Evolutionary conservation across 441 rosid genomes (phyloP).

Genomic region (Daphne laureola): DNA sequence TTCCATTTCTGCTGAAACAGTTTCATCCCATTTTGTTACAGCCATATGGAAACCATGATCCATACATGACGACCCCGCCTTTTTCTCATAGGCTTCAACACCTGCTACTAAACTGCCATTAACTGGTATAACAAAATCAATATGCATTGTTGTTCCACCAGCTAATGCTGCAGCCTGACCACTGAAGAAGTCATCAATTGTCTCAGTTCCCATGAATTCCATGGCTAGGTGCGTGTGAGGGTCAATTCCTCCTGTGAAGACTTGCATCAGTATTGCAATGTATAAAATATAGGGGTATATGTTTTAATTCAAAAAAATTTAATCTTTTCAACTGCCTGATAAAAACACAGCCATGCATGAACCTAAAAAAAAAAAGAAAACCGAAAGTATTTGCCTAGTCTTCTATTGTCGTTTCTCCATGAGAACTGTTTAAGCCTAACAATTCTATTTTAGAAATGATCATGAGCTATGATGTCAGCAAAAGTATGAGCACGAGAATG

Average conservation of each 20-base stretch:
- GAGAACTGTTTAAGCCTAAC: no score
- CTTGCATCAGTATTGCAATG: neutral
- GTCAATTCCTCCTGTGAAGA: conserved; percentile 80
- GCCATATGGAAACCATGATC: conserved; percentile 99
- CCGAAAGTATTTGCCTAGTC: neutral
- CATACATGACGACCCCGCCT: conserved; percentile 72
- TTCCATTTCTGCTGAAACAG: conserved; percentile 79
- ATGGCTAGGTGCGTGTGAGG: conserved; percentile 90
- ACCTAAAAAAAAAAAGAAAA: no score
- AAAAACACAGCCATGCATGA: neutral
- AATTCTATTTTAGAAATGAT: no score
- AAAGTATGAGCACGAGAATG: no score
- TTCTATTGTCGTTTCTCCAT: neutral
- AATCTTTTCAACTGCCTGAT: neutral
- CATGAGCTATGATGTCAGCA: no score
- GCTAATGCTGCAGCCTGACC: conserved; percentile 99
- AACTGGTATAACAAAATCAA: conserved; percentile 85
- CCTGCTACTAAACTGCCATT: conserved; percentile 75
- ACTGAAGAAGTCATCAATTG: conserved; percentile 86
- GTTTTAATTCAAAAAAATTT: neutral
- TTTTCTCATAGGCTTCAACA: conserved; percentile 58
- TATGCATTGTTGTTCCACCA: conserved; percentile 98
- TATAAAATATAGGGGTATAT: neutral
- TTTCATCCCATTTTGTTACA: conserved; percentile 84
- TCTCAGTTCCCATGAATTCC: conserved; percentile 70